Evolutionary conservation across 2,329 filamentous ascomycete genomes (phyloP).

Genomic region (Colletotrichum paranaense): DNA sequence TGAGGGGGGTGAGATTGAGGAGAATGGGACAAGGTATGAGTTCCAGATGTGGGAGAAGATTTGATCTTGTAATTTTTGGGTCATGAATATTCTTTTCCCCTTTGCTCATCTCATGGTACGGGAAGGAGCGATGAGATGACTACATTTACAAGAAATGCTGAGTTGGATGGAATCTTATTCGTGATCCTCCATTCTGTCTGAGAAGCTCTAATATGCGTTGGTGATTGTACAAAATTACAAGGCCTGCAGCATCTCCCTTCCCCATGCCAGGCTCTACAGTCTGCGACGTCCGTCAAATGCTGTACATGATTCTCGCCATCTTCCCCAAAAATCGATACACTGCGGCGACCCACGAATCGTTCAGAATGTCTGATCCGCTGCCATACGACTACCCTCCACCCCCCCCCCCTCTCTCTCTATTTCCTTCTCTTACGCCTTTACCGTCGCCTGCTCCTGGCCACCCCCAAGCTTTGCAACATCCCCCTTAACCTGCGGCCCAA

Average conservation of each 20-base stretch:
- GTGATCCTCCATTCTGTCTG: background rate
- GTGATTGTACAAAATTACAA: conserved; percentile 41
- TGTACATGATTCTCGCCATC: background rate
- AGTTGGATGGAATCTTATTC: background rate
- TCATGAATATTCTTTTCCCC: background rate
- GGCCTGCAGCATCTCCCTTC: background rate
- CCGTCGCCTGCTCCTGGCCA: conserved; percentile 35
- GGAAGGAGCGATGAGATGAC: background rate
- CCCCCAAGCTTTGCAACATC: conserved; percentile 11
- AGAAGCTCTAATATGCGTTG: conserved; percentile 16
- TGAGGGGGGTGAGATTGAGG: conserved; percentile 66
- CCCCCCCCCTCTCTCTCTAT: too few relatives aligned
- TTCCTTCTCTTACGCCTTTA: conserved; percentile 26
- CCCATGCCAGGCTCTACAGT: background rate
- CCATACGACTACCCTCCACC: conserved; percentile 8
- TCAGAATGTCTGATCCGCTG: background rate
- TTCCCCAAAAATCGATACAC: background rate
- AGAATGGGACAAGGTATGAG: conserved; percentile 74
- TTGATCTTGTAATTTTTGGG: background rate
- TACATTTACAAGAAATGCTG: background rate
- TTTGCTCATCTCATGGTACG: background rate
- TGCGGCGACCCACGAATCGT: background rate
- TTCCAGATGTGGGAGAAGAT: conserved; percentile 80
- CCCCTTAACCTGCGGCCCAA: conserved; percentile 37
- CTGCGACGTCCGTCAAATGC: background rate